A percentile compares a stretch with the other conserved stretches of the same genome.
These are phyloP conservation scores for Saturnispora zaruensis DNA, from an alignment of 805 yeast species.

Conservation along the genomic window DNA sequence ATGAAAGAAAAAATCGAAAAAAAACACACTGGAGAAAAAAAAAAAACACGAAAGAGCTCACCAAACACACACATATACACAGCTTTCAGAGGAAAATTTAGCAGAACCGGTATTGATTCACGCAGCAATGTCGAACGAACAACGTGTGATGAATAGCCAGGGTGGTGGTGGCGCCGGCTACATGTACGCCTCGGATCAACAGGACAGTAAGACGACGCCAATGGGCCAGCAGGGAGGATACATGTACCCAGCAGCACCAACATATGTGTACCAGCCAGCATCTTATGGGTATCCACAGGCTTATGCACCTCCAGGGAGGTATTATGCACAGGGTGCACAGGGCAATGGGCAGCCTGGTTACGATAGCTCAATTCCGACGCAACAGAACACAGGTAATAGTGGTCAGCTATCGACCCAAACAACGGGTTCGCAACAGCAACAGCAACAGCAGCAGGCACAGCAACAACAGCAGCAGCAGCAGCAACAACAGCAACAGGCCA, in stretches of 20 bases:
- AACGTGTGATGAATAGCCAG: conserved; percentile 2
- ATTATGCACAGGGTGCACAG: not conserved
- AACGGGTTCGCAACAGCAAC: not conserved
- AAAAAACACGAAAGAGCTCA: not conserved
- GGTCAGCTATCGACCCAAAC: not conserved
- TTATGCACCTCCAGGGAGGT: not conserved
- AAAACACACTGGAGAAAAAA: not conserved
- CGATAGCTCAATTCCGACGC: not conserved
- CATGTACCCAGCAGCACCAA: conserved; percentile 1
- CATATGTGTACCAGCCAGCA: conserved; percentile 1
- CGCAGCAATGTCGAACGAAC: not conserved
- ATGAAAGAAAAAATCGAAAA: not conserved
- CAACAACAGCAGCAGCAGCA: conserved; percentile 1
- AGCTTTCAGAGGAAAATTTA: not conserved
- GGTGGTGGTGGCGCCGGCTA: not conserved
- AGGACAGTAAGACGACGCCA: not conserved
- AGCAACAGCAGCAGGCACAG: conserved; percentile 8
- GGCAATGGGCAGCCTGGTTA: not conserved
- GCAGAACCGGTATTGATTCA: not conserved
- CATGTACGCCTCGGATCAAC: not conserved
- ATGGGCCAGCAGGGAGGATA: conserved; percentile 2
- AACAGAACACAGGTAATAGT: not conserved
- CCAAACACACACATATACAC: not conserved
- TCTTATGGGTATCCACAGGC: conserved; percentile 1
- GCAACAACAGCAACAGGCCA: conserved; percentile 10